Base-by-base conservation (phyloP, 768 basidiomycete species). In the Grammothele lineata region DNA sequence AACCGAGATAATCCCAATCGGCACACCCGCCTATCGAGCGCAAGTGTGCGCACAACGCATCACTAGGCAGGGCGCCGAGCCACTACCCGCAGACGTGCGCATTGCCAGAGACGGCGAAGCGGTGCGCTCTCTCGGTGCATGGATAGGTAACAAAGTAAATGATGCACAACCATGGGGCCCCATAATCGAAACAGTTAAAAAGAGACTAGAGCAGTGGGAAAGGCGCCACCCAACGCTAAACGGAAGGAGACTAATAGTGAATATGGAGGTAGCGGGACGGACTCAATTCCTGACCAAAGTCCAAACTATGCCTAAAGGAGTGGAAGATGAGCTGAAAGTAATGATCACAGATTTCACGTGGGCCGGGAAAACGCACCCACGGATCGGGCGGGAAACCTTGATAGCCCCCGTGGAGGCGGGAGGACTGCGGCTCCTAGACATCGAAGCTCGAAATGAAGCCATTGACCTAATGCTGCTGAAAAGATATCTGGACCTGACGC, bases 11-110 rank as follows among this genome's bases (percentile, higher is more conserved):
- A 37, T 37, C 18, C 37, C 37, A 9, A 19, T 37, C 4, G 37
- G 37, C 5, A 9, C 15, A n/a, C n/a, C n/a, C n/a, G n/a, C n/a
- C n/a, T 52, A 71, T 1, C 58, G 73, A 3, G 70, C 68, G 0
- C 56, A 71, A 0, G 70, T 72, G 0, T 26, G 45, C 3, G 25
- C 24, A 5, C 38, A 45, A 6, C 62, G 56, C 54, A 40, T 63
- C 4, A 21, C 17, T 6, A 21, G 21, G 19, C 15, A 24, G 38
- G 38, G 10, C 23, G 6, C 10, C 19, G 22, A 7, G 7, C 22
- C n/a, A 1, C 43, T 48, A 21, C 45, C 58, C 0, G 58, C 55
- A 1, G 27, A 19, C 14, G 37, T 19, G n/a, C 37, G 12, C 37
- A 21, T 37, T 4, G 37, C 37, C 5, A 6, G 19, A 5, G 37